Base-by-base conservation (phyloP, 441 rosid species). In the Manihot esculenta region DNA sequence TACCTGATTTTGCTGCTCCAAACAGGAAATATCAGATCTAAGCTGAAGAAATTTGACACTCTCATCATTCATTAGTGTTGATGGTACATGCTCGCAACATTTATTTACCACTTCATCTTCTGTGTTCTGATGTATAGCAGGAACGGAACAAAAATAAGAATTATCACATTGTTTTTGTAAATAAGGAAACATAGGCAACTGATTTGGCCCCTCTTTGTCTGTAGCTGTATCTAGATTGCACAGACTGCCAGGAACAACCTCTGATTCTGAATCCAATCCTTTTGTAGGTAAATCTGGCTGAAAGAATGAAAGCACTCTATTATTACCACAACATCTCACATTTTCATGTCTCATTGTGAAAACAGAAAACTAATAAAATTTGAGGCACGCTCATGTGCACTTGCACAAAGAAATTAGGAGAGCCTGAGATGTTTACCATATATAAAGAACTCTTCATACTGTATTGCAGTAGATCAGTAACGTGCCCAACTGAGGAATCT, bases 281-380 rank as follows among this genome's bases (percentile, higher is more conserved):
- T 85, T 81, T 50, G 81, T 41, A 58, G 81, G 81, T 49, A 84
- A 57, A 71, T 77, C 83, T 73, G 82, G 83, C 96, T 92, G 93
- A 74, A 70, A 84, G 74, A 76, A 35, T 49, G 38, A 72, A 55
- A 38, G 74, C 53, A 55, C 1, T 55, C 38, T 69, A 76, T 70
- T 47, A 71, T 76, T 57, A 83, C 41, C 51, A 48, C 65, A 60
- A 70, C n/a, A 65, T 30, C 48, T 69, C 77, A 67, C 26, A 67
- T 69, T 33, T 44, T 42, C 69, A 33, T 24, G 61, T 26, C 27
- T 70, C 72, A 70, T n/a, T 24, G 26, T 15, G 45, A 57, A 33
- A 9, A 56, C 44, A 61, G 57, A 79, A 59, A 69, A 76, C 17
- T 38, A 56, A 53, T 24, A 59, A 73, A 74, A 62, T 68, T 26